Evolutionary conservation across 371 early-diverging fungal species (phyloP), one percentile per base, ranked within the genome.

Genomic region (Mortierella sp.): DNA sequence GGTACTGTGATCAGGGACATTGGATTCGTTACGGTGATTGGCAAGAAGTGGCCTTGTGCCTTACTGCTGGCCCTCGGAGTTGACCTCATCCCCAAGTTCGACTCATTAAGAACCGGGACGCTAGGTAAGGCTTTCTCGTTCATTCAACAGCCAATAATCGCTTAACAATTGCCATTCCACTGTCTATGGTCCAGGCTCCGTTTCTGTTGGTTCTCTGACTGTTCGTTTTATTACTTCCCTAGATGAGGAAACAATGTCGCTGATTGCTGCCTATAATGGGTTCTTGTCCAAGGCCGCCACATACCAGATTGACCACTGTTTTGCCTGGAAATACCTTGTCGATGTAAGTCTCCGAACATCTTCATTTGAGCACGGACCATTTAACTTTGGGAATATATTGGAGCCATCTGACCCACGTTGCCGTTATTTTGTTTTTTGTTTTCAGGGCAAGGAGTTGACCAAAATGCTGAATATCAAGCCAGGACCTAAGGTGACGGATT

Each of bases 41-140:
- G 81, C 46, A 74, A 72, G 31, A 88, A 93, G 43, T 97, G 97
- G 96, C 79, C 84, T 21, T 87, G 90, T 10, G 92, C 93, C 0
- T 79, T 95, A n/a, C 81, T 94, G 16, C 82, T 95, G 46, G 88
- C 93, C 0, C 83, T 93, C 0, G 91, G 90, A 0, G 85, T 89
- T 19, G 94, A 95, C 3, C 72, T 94, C 0, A 67, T 90, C 9
- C 57, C 89, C 81, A 78, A 73, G 79, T 69, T 50, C 54, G 76
- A 69, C 10, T 16, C 44, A 19, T 71, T 70, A 69, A 54, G 69
- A 71, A 28, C 8, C 0, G 87, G 75, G 13, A 13, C 37, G 43
- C 71, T 81, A 24, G 85, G 85, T 81, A 70, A 73, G 78, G 50
- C 9, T 3, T 0, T 16, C 13, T 3, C 13, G 50, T 50, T 14